Percentiles rank a stretch among this genome's conserved stretches.
Conservation (phyloP, 495 filamentous ascomycete species). For the Aspergillus olivimuriae region DNA sequence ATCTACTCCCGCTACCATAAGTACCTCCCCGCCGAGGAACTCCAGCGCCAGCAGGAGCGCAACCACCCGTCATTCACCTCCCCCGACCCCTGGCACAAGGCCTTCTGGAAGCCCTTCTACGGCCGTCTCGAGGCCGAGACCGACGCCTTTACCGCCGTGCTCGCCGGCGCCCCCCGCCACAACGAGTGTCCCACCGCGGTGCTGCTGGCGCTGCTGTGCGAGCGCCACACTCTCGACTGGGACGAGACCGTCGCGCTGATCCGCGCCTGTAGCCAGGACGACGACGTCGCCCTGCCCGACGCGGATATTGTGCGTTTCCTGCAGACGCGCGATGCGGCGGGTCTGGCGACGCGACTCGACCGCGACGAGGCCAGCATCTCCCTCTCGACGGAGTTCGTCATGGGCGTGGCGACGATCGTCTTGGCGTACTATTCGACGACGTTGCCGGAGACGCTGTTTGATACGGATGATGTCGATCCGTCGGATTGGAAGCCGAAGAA, state of each 20-base stretch:
- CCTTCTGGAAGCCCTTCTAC: slow-evolving; percentile 8
- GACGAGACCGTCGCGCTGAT: slow-evolving; percentile 9
- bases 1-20: slow-evolving; percentile 5
- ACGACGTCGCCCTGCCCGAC: not conserved
- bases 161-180: not conserved
- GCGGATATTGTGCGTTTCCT: slow-evolving; percentile 5
- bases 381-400: slow-evolving; percentile 8
- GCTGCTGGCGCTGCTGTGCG: slow-evolving; percentile 5
- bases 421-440: slow-evolving; percentile 3
- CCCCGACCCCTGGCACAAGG: slow-evolving; percentile 6
- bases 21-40: slow-evolving; percentile 2
- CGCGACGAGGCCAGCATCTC: slow-evolving; percentile 7
- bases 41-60: not conserved
- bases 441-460: slow-evolving; percentile 7
- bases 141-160: slow-evolving; percentile 1
- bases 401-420: slow-evolving; percentile 6
- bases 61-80: not conserved
- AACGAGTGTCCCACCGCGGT: slow-evolving; percentile 7
- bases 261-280: not conserved
- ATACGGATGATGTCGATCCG: slow-evolving; percentile 5
- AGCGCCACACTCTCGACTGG: slow-evolving; percentile 10
- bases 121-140: slow-evolving; percentile 6
- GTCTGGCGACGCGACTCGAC: slow-evolving; percentile 5
- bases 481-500: slow-evolving; percentile 6
- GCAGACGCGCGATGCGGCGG: not conserved